Evolutionary conservation across 2,329 filamentous ascomycete genomes (phyloP), one percentile per base, ranked within the genome.

Genomic region (Laburnicola sp.): DNA sequence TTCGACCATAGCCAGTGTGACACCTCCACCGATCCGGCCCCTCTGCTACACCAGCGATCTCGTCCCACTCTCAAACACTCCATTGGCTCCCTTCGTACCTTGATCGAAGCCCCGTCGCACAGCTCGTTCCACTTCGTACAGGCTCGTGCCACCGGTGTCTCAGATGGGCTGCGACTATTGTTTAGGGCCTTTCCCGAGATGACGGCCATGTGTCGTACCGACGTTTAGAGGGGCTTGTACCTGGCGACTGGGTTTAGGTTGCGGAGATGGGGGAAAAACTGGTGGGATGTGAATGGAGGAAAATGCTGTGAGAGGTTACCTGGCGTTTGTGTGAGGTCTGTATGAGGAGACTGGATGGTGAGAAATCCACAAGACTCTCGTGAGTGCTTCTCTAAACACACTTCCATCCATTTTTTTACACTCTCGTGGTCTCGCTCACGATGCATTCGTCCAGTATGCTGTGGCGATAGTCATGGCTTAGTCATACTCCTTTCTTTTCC

Each of bases 81-180:
- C 21, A 41, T 4, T 30, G 23, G 32, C 16, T 40, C 46, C 37
- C 41, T 44, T 10, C 10, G 28, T 30, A 30, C 28, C 28, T 30
- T 30, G 10, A 10, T 30, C 6, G 28, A 16, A 16, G n/a, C 32
- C 32, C 32, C 32, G 6, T 35, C 32, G 32, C 16, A 16, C n/a
- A 9, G 32, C 7, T 30, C 35, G 46, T 45, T 27, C 31, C 32
- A 43, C 42, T 2, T 28, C 10, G 2, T 30, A 9, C 25, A 26
- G 30, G 47, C 26, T 31, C 56, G 56, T 63, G 53, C 38, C 11
- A 63, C 58, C n/a, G 58, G 66, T 64, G 62, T 64, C 56, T 58
- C 51, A 53, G 10, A 35, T 25, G 45, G 11, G 23, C 50, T 42
- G 43, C 8, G 45, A 41, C 44, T 45, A 46, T 56, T 28, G 16